Conservation (phyloP, 306 rosid genomes). For the Vigna mungo region DNA sequence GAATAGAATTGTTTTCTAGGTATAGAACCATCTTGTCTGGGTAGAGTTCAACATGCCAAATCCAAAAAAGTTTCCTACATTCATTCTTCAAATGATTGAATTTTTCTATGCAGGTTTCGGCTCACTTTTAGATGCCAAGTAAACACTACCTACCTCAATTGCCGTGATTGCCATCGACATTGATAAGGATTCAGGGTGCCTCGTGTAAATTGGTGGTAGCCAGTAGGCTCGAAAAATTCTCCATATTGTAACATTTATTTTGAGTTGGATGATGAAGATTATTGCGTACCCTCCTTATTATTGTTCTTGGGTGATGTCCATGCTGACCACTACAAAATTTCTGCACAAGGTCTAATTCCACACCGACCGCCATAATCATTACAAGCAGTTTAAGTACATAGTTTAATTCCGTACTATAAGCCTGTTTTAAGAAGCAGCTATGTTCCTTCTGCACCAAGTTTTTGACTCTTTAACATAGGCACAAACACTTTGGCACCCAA, state of each 20-base stretch:
- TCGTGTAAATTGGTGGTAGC: conserved; percentile 56
- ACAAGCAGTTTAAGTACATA: neutral
- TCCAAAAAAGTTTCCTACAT: conserved; percentile 75
- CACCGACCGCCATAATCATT: neutral
- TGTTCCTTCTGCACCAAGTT: neutral
- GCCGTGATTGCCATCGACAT: too few species aligned
- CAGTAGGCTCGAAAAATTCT: conserved; percentile 55
- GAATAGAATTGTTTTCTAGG: conserved; percentile 78
- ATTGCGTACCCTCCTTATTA: neutral
- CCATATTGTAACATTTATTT: conserved; percentile 45
- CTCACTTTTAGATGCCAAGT: conserved; percentile 78
- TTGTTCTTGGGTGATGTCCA: conserved; percentile 26
- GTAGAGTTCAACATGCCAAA: conserved; percentile 67
- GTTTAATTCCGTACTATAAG: neutral
- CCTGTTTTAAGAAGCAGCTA: too few species aligned
- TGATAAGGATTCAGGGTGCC: too few species aligned
- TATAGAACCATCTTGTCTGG: conserved; percentile 60
- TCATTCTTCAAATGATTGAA: conserved; percentile 84
- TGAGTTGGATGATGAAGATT: conserved; percentile 46
- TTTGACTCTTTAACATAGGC: neutral
- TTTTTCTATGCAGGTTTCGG: conserved; percentile 82
- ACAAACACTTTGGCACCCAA: neutral
- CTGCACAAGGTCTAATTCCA: conserved; percentile 2
- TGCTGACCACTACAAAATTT: conserved; percentile 62
- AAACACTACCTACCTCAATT: conserved; percentile 80